A percentile compares a stretch with the other conserved stretches of the same genome.
These are phyloP conservation scores for Acmispon strigosus DNA, from an alignment of 306 rosid species.

Conservation along the genomic window DNA sequence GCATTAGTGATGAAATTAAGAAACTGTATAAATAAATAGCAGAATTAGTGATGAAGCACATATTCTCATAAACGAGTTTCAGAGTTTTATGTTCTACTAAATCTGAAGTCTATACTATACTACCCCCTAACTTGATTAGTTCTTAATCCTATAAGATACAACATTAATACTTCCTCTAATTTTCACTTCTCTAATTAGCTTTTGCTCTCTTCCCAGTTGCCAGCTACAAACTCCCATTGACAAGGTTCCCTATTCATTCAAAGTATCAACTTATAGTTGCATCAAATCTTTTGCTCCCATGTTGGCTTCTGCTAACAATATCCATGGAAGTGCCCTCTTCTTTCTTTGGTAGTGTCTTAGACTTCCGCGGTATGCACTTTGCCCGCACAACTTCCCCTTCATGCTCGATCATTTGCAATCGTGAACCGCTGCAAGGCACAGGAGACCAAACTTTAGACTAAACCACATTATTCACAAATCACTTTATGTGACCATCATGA, in stretches of 20 bases:
- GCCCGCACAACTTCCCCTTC: constrained; percentile 53
- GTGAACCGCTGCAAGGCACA: constrained; percentile 50
- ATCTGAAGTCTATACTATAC: not conserved
- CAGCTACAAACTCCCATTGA: constrained; percentile 16
- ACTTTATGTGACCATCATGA: not conserved
- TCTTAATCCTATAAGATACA: constrained; percentile 15
- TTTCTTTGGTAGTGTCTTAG: constrained; percentile 48
- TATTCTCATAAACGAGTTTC: no score
- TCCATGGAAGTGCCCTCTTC: constrained; percentile 28
- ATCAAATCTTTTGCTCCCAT: constrained; percentile 55
- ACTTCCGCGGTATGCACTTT: constrained; percentile 87
- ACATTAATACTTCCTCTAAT: not conserved
- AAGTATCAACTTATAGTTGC: not conserved
- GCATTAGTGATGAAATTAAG: no score
- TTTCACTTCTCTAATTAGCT: not conserved
- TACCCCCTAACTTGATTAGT: constrained; percentile 10
- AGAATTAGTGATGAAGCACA: no score
- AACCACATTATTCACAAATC: not conserved
- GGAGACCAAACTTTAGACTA: constrained; percentile 2
- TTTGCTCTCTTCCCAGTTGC: not conserved
- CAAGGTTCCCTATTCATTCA: not conserved
- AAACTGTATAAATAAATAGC: no score
- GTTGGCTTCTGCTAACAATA: constrained; percentile 25
- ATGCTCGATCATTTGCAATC: constrained; percentile 48
- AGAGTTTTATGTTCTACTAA: not conserved